Base-by-base conservation (phyloP, 2,329 filamentous ascomycete species). In the Camillea tinctor region DNA sequence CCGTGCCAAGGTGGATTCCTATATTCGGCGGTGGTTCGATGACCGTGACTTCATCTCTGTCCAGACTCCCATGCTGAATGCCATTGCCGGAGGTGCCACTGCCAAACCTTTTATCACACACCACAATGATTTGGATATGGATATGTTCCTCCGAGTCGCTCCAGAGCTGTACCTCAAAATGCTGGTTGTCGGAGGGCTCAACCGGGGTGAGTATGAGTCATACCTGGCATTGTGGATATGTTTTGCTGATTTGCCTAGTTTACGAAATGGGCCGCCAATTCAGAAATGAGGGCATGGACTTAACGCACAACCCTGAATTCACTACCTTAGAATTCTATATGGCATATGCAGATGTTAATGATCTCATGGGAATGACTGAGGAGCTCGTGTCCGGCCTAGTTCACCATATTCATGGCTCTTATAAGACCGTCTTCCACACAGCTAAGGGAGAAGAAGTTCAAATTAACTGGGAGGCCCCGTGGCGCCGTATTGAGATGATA, bases 301-400 rank as follows among this genome's bases (percentile, higher is more conserved):
- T 95, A 55, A 99, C 95, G 7, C 95, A 99, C 83, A 99, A 98
- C 81, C 95, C 91, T 48, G 95, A 99, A 75, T 99, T 99, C 81
- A 99, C 95, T 50, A 96, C 92, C 23, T 92, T 92, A 76, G 95
- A 99, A 77, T 98, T 98, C 80, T 99, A 99, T 79, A 88, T 91
- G 85, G 94, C 95, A 3, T 98, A 93, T 68, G 90, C 90, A 58
- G 93, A 97, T 76, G 87, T 97, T 68, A 91, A 96, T 76, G 95
- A 98, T 73, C 81, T 97, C 61, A 92, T 96, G 89, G 81, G 90
- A 61, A 84, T 92, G 72, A 98, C 95, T 1, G 95, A 99, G 77
- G 93, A 97, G 73, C 88, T 99, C 26, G 90, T 99, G 52, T 93
- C 92, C 30, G 86, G 89, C 49, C 84, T 98, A 5, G 94, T 97